These are phyloP conservation scores for Xylaria grammica DNA, from an alignment of 495 filamentous ascomycete species.

Conservation along the genomic window DNA sequence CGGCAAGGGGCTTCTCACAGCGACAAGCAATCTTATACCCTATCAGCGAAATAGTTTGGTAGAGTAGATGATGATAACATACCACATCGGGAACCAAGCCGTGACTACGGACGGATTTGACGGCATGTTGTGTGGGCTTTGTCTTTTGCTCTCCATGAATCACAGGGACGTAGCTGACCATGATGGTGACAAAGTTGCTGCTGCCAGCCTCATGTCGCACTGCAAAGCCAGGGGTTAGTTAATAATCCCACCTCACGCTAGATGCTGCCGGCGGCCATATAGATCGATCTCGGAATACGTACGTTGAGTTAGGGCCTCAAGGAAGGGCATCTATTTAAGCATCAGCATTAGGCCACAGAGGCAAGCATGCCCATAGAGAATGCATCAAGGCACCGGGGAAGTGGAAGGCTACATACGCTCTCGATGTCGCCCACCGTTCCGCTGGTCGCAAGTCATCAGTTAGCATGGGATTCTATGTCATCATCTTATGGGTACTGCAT, in stretches of 20 bases:
- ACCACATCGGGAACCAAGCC: slow-evolving; percentile 86
- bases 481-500: not conserved
- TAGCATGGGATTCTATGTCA: not conserved
- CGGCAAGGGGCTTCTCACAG: slow-evolving; percentile 74
- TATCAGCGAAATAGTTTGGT: not conserved
- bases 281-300: not conserved
- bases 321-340: slow-evolving; percentile 65
- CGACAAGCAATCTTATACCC: slow-evolving; percentile 80
- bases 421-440: slow-evolving; percentile 77
- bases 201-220: slow-evolving; percentile 72
- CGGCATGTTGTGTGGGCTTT: slow-evolving; percentile 92
- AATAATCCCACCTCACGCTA: not conserved
- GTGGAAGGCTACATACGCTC: slow-evolving; percentile 43
- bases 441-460: slow-evolving; percentile 19
- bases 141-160: slow-evolving; percentile 89
- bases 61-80: slow-evolving; percentile 29
- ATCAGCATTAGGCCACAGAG: not conserved
- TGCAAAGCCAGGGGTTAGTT: not conserved
- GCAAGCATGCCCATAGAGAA: not conserved
- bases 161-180: slow-evolving; percentile 80
- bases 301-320: slow-evolving; percentile 80
- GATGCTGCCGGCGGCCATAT: not conserved
- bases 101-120: slow-evolving; percentile 77
- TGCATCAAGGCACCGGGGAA: not conserved
- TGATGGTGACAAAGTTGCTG: slow-evolving; percentile 83